These are phyloP conservation scores for Pseudogymnoascus sp. DNA, from an alignment of 2,329 filamentous ascomycete species.

Conservation along the genomic window DNA sequence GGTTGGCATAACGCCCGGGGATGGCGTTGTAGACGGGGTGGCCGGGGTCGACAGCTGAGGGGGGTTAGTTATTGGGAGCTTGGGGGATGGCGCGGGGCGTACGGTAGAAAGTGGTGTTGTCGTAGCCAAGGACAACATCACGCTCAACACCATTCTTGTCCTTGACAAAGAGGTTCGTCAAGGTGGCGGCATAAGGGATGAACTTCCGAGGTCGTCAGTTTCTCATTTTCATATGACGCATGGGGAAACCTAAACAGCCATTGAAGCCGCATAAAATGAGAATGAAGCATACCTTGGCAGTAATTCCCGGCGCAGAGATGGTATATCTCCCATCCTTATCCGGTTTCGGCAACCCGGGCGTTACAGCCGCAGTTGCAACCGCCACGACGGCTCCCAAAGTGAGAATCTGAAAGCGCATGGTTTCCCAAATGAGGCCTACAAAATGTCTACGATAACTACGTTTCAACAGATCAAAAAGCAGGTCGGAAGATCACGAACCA, in stretches of 20 bases:
- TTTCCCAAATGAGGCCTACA: neutral
- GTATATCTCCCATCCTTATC: neutral
- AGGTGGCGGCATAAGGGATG: slow-evolving; percentile 47
- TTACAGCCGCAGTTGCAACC: neutral
- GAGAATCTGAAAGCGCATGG: slow-evolving; percentile 8
- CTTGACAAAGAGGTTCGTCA: slow-evolving; percentile 55
- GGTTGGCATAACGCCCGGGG: slow-evolving; percentile 53
- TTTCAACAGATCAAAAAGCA: neutral
- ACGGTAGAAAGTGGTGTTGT: slow-evolving; percentile 49
- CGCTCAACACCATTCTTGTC: slow-evolving; percentile 53
- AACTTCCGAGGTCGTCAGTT: slow-evolving; percentile 30
- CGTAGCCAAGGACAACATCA: slow-evolving; percentile 56
- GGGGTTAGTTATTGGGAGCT: slow-evolving; percentile 10
- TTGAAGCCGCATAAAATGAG: neutral
- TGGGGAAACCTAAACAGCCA: neutral
- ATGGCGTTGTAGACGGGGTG: slow-evolving; percentile 56
- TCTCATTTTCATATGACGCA: neutral
- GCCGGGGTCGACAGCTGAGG: slow-evolving; percentile 33
- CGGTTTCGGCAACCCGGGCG: neutral
- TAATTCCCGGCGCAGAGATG: neutral
- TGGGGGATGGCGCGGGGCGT: neutral
- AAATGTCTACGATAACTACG: neutral
- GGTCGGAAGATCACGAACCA: neutral
- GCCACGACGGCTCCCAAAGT: slow-evolving; percentile 11
- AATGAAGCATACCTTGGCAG: slow-evolving; percentile 9